Base-by-base conservation (phyloP, 2,329 filamentous ascomycete genomes). In the Thelonectria blattea region DNA sequence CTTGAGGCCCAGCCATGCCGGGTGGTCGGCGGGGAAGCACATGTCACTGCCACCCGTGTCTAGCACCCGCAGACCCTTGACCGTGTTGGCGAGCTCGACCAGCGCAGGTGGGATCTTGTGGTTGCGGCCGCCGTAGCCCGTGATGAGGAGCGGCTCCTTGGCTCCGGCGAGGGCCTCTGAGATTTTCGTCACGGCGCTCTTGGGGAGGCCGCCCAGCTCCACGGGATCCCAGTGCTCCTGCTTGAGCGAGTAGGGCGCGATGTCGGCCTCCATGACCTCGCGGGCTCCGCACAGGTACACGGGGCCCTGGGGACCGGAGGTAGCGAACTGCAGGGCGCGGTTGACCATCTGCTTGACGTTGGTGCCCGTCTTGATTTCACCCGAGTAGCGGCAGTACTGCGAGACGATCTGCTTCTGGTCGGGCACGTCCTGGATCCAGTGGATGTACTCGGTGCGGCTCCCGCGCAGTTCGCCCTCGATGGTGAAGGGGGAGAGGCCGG, bases 331-430 rank as follows among this genome's bases (percentile, higher is more conserved):
- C 57, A 96, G 75, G 0, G 92, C 92, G 1, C 92, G 88, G 72
- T 92, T 92, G 61, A 96, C 91, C 78, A 96, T 88, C 78, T 96
- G 92, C 81, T 96, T 96, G 61, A 96, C 86, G 70, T 96, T 96
- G 71, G 85, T 85, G 15, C 91, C 92, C 2, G 90, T 89, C 78
- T 93, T 93, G 75, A 96, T 88, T 78, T 96, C 93, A 3, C 83
- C 91, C 0, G 88, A 79, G 71, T 95, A 96, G 10, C 92, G 85
- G 73, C 93, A 96, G 75, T 96, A 96, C 78, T 96, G 92, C 0
- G 85, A 81, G 3, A 96, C 80, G 60, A 96, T 93, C 69, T 88
- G 84, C 73, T 90, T 91, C 74, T 94, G 91, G 69, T 94, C 90
- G 0, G 89, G 91, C 3, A 93, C 89, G 74, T 94, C 90, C 70